phyloP scores from a whole-genome alignment of 169 alveolate species.

The Perkinsus olseni region DNA sequence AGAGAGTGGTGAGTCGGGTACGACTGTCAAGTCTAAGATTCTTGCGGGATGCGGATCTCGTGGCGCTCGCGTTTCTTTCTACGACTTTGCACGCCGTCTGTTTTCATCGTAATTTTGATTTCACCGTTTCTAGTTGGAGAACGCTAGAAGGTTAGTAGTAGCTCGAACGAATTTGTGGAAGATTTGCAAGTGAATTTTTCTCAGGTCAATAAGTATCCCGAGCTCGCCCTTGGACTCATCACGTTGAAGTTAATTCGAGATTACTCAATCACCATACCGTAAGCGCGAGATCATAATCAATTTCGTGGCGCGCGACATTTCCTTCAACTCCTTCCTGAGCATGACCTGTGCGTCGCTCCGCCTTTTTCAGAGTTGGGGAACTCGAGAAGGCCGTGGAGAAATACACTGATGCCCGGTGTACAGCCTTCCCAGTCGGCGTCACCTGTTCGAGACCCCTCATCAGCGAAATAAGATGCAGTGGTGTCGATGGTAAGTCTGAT shows the following conservation, averaged over 20 bases:
- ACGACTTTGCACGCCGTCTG: no score
- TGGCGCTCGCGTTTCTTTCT: no score
- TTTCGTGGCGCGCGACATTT: no score
- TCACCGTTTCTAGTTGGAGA: no score
- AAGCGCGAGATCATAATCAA: neutral
- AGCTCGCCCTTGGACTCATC: neutral
- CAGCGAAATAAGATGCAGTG: neutral
- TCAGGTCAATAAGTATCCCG: neutral
- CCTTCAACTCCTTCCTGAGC: no score
- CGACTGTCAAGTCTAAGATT: neutral
- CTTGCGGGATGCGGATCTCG: neutral
- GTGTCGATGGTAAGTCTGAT: neutral
- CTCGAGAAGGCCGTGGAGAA: neutral
- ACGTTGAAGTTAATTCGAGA: neutral
- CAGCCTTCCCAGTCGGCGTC: neutral
- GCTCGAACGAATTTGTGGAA: no score
- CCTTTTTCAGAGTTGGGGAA: neutral
- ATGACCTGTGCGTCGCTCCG: neutral
- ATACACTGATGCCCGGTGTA: neutral
- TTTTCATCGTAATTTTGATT: no score
- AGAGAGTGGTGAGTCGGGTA: neutral
- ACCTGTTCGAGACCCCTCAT: neutral
- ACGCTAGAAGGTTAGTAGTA: no score
- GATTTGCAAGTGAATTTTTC: neutral
- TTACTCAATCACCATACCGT: neutral